Conservation (phyloP, 768 basidiomycete genomes). For the Amanita pallidorosea region DNA sequence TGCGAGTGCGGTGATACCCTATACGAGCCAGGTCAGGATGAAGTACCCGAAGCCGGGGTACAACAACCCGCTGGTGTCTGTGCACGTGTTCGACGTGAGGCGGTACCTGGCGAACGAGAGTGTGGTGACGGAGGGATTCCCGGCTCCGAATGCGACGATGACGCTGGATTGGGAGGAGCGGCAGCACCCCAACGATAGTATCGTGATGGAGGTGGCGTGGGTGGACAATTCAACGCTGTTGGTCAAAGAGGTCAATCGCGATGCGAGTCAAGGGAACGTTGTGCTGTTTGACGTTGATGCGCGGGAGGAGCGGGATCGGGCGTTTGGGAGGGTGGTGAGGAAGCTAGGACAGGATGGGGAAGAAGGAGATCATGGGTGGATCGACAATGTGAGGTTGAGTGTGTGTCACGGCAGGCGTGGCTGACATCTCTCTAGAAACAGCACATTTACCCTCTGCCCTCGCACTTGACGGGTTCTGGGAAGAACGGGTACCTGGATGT, state of each 20-base stretch:
- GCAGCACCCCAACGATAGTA: conserved; percentile 46
- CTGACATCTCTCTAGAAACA: conserved; percentile 34
- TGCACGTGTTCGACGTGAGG: conserved; percentile 74
- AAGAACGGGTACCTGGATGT: conserved; percentile 81
- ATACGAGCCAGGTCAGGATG: conserved; percentile 62
- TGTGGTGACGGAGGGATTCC: conserved; percentile 11
- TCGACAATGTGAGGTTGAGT: conserved; percentile 50
- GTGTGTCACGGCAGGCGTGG: not conserved
- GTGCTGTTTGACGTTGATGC: conserved; percentile 56
- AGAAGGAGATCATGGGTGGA: conserved; percentile 90
- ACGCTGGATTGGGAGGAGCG: conserved; percentile 60
- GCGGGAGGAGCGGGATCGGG: conserved; percentile 15
- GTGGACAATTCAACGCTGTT: conserved; percentile 64
- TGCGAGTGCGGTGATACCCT: conserved; percentile 63
- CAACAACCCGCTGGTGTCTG: conserved; percentile 75
- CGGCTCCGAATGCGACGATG: conserved; percentile 32
- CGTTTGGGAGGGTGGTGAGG: conserved; percentile 51
- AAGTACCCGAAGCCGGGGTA: conserved; percentile 88
- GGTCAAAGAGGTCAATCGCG: conserved; percentile 80
- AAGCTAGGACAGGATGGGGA: conserved; percentile 76
- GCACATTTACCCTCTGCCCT: conserved; percentile 48
- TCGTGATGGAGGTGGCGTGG: conserved; percentile 84
- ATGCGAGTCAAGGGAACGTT: conserved; percentile 72
- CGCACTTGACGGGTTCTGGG: conserved; percentile 26
- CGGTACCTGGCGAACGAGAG: conserved; percentile 31